Conservation (phyloP, 192 early-diverging fungal genomes). For the Coemansia sp. region DNA sequence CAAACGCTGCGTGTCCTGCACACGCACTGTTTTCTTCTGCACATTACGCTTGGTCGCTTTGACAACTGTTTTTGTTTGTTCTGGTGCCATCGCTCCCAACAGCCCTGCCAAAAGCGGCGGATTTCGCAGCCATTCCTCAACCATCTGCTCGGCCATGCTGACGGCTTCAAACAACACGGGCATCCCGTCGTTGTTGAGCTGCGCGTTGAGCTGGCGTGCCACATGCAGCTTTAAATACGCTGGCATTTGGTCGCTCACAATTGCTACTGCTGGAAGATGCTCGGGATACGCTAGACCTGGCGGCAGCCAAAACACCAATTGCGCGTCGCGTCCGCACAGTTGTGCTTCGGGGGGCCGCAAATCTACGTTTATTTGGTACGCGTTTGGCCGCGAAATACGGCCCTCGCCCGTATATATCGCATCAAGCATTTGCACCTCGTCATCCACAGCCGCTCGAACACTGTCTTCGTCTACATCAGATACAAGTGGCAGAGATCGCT, state of each 20-base stretch:
- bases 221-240: constrained; percentile 68
- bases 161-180: constrained; percentile 63
- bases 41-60: background rate
- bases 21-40: constrained; percentile 12
- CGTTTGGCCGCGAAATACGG: background rate
- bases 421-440: constrained; percentile 29
- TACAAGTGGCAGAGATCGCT: background rate
- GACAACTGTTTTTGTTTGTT: constrained; percentile 14
- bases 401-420: constrained; percentile 34
- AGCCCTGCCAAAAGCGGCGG: constrained; percentile 35
- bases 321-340: constrained; percentile 20
- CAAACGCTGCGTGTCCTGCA: constrained; percentile 11
- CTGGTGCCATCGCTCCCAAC: constrained; percentile 43
- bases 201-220: constrained; percentile 50
- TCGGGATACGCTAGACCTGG: constrained; percentile 64
- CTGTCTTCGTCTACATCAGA: background rate
- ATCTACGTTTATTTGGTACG: constrained; percentile 14
- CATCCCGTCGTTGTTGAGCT: constrained; percentile 18
- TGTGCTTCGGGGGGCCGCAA: constrained; percentile 9
- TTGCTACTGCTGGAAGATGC: constrained; percentile 60
- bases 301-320: constrained; percentile 68
- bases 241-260: constrained; percentile 65
- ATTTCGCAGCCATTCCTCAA: constrained; percentile 28
- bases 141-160: constrained; percentile 57
- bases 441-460: constrained; percentile 7